Base-by-base conservation (phyloP, 192 early-diverging fungal species). In the Coemansia sp. region DNA sequence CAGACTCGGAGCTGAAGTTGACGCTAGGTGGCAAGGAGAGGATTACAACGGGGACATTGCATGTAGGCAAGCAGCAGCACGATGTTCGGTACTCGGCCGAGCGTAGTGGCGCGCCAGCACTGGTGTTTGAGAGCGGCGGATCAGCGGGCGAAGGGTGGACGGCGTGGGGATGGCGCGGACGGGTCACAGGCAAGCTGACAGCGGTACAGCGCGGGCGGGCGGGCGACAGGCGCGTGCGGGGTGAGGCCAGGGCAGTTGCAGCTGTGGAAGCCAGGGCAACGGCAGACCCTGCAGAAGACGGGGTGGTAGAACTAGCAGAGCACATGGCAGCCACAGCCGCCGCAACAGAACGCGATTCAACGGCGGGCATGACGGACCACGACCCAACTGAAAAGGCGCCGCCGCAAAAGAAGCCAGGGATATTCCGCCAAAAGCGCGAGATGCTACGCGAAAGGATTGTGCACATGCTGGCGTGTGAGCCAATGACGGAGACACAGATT, bases 341-440 rank as follows among this genome's bases (percentile, higher is more conserved):
- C 27, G 30, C 19, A 22, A 16, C 48, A 12, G 27, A 26, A 0
- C 60, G 51, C 24, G 41, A 25, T 27, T 10, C 51, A 2, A 7
- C 19, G 56, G 8, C 31, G 22, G 16, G 19, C 7, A 31, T n/a
- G 1, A 26, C 32, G 12, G 56, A 23, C 30, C 18, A 18, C 12
- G 49, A 19, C 6, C 4, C 9, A 0, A 26, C 51, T 16, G 34
- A 58, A 28, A 56, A 53, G 30, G 48, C 62, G 22, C 58, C 54
- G n/a, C 77, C 77, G 10, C 77, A 80, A 44, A 80, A 80, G 56
- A 73, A 67, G 62, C 72, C 77, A 2, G 77, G 77, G 10, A 71
- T 80, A 16, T 31, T 71, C 9, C 64, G 72, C 26, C 77, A 81
- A 18, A 71, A 74, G 49, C 65, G 68, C 58, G 72, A 74, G 44